phyloP scores from a whole-genome alignment of 352 stramenopile species.

The Elongisporangium anandrum region DNA sequence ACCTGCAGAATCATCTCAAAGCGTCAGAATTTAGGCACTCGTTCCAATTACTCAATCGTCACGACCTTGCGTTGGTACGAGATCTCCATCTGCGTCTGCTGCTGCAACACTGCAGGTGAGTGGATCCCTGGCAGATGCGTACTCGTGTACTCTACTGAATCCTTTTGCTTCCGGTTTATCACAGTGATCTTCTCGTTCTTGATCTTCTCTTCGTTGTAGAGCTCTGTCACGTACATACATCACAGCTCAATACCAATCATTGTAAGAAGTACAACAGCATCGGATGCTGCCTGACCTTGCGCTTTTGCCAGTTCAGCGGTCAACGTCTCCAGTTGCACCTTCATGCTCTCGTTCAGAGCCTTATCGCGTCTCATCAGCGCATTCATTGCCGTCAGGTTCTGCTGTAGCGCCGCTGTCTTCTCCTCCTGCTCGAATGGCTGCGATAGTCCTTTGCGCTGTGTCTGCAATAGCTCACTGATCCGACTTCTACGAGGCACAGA shows the following conservation, averaged over 20 bases:
- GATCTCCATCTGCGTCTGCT: constrained; percentile 65
- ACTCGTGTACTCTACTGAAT: constrained; percentile 11
- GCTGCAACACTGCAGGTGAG: constrained; percentile 39
- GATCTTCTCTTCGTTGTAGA: constrained; percentile 35
- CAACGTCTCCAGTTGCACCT: constrained; percentile 29
- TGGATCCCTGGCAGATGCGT: constrained; percentile 43
- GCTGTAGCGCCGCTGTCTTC: constrained; percentile 30
- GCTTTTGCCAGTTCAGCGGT: constrained; percentile 21
- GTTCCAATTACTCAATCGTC: background rate
- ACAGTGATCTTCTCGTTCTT: constrained; percentile 40
- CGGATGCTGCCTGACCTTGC: constrained; percentile 37
- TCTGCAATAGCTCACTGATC: background rate
- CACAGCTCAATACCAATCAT: background rate
- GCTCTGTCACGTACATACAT: constrained; percentile 17
- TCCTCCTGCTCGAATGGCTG: constrained; percentile 16
- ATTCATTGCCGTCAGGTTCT: constrained; percentile 43
- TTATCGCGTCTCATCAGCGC: constrained; percentile 47
- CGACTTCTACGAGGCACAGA: background rate
- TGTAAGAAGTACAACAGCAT: too few species aligned
- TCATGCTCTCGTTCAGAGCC: constrained; percentile 28
- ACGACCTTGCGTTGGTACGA: constrained; percentile 61
- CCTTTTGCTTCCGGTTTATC: constrained; percentile 18
- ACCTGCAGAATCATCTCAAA: constrained; percentile 23
- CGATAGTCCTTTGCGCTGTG: background rate
- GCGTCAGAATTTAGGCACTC: background rate